phyloP scores from a whole-genome alignment of 352 stramenopile species.

The Phytophthora cryptogea region DNA sequence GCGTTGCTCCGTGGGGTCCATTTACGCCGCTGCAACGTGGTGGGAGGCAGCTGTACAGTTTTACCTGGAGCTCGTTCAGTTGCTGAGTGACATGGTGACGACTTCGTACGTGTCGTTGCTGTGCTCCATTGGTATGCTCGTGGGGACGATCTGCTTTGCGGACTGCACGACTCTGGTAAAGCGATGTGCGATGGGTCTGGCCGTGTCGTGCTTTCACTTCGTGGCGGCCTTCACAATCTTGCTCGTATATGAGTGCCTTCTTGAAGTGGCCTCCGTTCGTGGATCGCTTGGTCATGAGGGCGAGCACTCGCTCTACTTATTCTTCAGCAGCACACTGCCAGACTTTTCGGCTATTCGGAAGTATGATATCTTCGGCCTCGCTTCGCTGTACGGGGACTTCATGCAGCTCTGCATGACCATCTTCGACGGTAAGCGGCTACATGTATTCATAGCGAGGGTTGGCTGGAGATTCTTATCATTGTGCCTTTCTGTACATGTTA shows the following conservation, averaged over 20 bases:
- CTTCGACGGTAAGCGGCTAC: constrained; percentile 65
- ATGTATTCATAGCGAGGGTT: too few species aligned
- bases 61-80: constrained; percentile 48
- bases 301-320: constrained; percentile 73
- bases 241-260: constrained; percentile 79
- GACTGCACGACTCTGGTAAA: constrained; percentile 76
- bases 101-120: constrained; percentile 77
- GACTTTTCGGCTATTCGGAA: constrained; percentile 64
- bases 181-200: constrained; percentile 50
- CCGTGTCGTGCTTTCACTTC: constrained; percentile 61
- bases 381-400: constrained; percentile 65
- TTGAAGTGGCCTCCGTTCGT: constrained; percentile 71
- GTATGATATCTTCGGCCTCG: constrained; percentile 71
- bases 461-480: too few species aligned
- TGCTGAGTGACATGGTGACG: constrained; percentile 75
- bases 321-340: constrained; percentile 78
- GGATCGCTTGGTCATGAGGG: constrained; percentile 68
- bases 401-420: constrained; percentile 84
- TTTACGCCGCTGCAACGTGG: constrained; percentile 66
- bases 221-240: constrained; percentile 74
- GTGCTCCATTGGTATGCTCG: constrained; percentile 60
- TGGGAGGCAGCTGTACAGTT: constrained; percentile 48
- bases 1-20: constrained; percentile 80
- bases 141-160: constrained; percentile 67
- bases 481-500: too few species aligned